Evolutionary conservation across 2,329 filamentous ascomycete species (phyloP), one percentile per base, ranked within the genome.

Genomic region (Thelonectria rubi): DNA sequence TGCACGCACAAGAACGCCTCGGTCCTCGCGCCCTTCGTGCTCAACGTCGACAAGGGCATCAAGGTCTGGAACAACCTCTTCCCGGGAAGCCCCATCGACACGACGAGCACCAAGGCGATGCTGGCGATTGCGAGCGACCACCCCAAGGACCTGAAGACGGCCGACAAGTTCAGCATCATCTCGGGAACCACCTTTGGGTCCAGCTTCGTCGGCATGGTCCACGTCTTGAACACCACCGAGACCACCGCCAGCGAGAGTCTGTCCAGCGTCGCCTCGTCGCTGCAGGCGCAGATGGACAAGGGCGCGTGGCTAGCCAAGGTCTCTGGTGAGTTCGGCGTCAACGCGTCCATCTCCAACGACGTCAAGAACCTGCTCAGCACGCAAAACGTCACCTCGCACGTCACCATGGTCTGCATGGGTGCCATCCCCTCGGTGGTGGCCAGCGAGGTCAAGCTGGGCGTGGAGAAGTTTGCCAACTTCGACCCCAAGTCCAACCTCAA

Each of bases 1-100:
- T 64, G 63, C 26, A 61, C 63, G 0, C 65, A 68, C 56, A 68
- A 68, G 17, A 67, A 67, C 8, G 51, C 65, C 4, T 56, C 58
- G 0, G 39, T 65, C 3, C 32, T 68, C 2, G 60, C 58, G 0
- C 65, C 65, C 1, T 63, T 68, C 12, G 37, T 64, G 2, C n/a
- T 65, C 4, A 20, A 68, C 10, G 24, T 68, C 26, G 65, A 68
- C 39, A 67, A 67, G 11, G 65, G 32, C 7, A 65, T 67, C 51
- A 61, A 64, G 12, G 50, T 54, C 2, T 68, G 58, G 65, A 67
- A 68, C 9, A 18, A 49, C 10, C 11, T 64, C 9, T 63, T 62
- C 7, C 53, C 43, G 0, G 20, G 2, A 0, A 46, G 40, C 8
- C 46, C 49, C 3, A 26, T 64, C 1, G 58, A 59, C 15, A 40